These are phyloP conservation scores for Tulasnella sp. DNA, from an alignment of 768 basidiomycete genomes.

Conservation along the genomic window DNA sequence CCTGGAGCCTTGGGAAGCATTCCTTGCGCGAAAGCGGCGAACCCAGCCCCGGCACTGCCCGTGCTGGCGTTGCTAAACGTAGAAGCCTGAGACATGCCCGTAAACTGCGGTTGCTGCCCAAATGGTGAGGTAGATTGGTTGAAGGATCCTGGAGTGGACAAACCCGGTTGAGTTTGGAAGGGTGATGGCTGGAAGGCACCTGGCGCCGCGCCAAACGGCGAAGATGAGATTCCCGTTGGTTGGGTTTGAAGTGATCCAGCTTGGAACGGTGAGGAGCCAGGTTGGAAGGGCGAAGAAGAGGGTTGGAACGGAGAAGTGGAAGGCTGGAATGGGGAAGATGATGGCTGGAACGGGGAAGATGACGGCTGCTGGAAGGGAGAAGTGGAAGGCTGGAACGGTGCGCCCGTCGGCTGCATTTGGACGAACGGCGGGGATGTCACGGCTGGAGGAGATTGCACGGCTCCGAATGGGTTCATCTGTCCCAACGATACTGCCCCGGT, in stretches of 20 bases:
- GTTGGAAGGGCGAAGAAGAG: slow-evolving; percentile 8
- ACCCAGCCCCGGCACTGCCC: slow-evolving; percentile 36
- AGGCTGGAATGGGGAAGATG: slow-evolving; percentile 8
- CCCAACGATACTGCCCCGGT: neutral
- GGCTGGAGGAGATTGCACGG: neutral
- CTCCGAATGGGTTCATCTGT: neutral
- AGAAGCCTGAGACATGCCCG: slow-evolving; percentile 26
- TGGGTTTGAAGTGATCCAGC: neutral
- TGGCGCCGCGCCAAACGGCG: neutral
- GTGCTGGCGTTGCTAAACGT: slow-evolving; percentile 33
- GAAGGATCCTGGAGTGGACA: neutral
- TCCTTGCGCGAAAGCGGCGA: slow-evolving; percentile 34
- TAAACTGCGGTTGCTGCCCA: slow-evolving; percentile 15
- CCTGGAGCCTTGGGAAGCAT: slow-evolving; percentile 29
- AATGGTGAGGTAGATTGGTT: neutral
- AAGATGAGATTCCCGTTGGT: neutral
- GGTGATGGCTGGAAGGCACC: slow-evolving; percentile 9
- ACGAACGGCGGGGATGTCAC: neutral
- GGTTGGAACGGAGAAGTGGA: neutral
- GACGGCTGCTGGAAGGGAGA: slow-evolving; percentile 14
- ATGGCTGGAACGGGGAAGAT: neutral
- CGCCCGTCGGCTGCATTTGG: neutral
- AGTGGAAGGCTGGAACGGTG: neutral
- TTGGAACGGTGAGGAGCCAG: slow-evolving; percentile 9
- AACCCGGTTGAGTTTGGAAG: slow-evolving; percentile 10